Base-by-base conservation (phyloP, 1,284 basidiomycete species). In the Nidula niveotomentosa region DNA sequence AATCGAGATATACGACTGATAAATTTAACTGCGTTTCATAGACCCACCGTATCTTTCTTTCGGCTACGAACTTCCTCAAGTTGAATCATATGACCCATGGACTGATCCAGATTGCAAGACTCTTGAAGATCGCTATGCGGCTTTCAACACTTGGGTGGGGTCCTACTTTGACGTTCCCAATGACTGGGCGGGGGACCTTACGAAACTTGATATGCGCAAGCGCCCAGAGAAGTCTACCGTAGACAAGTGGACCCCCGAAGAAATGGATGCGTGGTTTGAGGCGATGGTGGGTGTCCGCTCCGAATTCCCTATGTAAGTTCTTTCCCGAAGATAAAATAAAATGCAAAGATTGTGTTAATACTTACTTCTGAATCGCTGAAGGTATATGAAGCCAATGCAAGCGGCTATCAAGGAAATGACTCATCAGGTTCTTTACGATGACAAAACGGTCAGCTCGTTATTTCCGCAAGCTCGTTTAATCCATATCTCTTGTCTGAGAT, bases 241-340 rank as follows among this genome's bases (percentile, higher is more conserved):
- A 3, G 57, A 62, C 35, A 51, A 35, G 2, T 66, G 65, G 66
- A 64, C 63, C 0, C 17, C 49, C 1, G 65, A 67, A 10, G 60
- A 72, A 36, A 55, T 52, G n/a, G 53, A 48, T 6, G 53, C 36
- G 8, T 60, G 64, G 15, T 63, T 58, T 48, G 60, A 65, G 45
- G 34, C 45, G 17, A n/a, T n/a, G n/a, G n/a, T n/a, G n/a, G n/a
- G n/a, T n/a, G 36, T 58, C n/a, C 56, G 60, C n/a, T 58, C 61
- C 5, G 67, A 67, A 15, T 35, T 62, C 1, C 54, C 47, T 3
- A 59, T 62, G 71, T 69, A 94, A 96, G 23, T 23, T 2, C 23
- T 23, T 23, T 23, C 5, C 23, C 23, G 23, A 23, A 23, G 23
- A 23, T 23, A 23, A 23, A 23, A 23, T 23, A 23, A 23, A 23